Percentiles rank a stretch among this genome's conserved stretches.
Conservation (phyloP, 306 rosid species). For the Rosa chinensis region DNA sequence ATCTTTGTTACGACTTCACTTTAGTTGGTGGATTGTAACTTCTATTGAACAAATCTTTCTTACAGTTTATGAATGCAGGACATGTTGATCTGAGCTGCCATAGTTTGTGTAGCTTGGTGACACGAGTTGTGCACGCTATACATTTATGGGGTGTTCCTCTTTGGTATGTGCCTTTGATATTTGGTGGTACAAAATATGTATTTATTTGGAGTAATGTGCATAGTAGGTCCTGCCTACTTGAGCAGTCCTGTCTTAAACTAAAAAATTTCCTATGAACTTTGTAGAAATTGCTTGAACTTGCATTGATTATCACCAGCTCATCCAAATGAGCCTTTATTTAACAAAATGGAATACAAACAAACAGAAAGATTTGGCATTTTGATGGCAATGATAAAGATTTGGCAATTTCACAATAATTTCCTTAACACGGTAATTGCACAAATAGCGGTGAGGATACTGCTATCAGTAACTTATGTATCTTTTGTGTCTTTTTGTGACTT, state of each 20-base stretch:
- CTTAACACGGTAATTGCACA: too few species aligned
- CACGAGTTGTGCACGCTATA: neutral
- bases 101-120: neutral
- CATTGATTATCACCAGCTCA: neutral
- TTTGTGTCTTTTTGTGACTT: too few species aligned
- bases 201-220: too few species aligned
- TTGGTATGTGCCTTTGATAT: neutral
- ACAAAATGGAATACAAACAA: too few species aligned
- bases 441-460: too few species aligned
- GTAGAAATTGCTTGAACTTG: too few species aligned
- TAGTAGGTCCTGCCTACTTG: neutral
- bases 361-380: too few species aligned
- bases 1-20: neutral
- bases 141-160: neutral
- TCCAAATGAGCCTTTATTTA: neutral
- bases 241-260: neutral
- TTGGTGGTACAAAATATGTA: neutral
- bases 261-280: too few species aligned
- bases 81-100: constrained; percentile 3
- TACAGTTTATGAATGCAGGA: neutral
- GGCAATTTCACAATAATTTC: too few species aligned
- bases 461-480: too few species aligned
- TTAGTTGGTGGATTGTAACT: constrained; percentile 4
- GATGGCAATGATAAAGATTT: too few species aligned
- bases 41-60: constrained; percentile 2